Base-by-base conservation (phyloP, 192 early-diverging fungal species). In the Backusella morwellensis region DNA sequence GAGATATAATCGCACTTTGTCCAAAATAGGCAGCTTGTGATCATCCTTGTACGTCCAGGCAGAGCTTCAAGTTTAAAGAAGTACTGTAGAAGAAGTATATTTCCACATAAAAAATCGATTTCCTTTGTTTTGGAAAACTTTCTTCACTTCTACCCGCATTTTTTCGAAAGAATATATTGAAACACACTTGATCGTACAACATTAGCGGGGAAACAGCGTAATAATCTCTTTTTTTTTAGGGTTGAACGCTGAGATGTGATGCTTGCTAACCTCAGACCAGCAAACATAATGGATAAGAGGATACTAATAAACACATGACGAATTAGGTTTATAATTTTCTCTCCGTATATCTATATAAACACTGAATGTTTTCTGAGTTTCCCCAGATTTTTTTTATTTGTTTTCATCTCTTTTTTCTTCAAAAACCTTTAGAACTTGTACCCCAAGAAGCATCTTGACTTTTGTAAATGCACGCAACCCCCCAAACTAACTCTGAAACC, bases 221-320 rank as follows among this genome's bases (percentile, higher is more conserved):
- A 36, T 40, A 41, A 70, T 23, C 35, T 23, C n/a, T 63, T 74
- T 68, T 76, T 68, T 68, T 76, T 76, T 54, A 23, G 11, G 17
- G 36, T 71, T 54, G 68, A 70, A 23, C 34, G 68, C 35, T 70
- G 35, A 70, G 35, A 70, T 36, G 36, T 40, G 68, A 41, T 70
- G n/a, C 50, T 56, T 54, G 38, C 75, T 69, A 71, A 77, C 68
- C 63, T 75, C 66, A 68, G 66, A 75, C 74, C 63, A 75, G 66
- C 23, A 35, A 50, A 40, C n/a, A 70, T 35, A 68, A 32, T 68
- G 66, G 32, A 69, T 69, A 36, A 69, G 35, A 69, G 19, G 35
- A 66, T 50, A n/a, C 66, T 75, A 66, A 68, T 72, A 47, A 72
- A 47, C 71, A 72, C 71, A 72, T 72, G 71, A 72, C 71, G 71